Evolutionary conservation across 2,329 filamentous ascomycete genomes (phyloP).

Genomic region (Monosporascus ibericus): DNA sequence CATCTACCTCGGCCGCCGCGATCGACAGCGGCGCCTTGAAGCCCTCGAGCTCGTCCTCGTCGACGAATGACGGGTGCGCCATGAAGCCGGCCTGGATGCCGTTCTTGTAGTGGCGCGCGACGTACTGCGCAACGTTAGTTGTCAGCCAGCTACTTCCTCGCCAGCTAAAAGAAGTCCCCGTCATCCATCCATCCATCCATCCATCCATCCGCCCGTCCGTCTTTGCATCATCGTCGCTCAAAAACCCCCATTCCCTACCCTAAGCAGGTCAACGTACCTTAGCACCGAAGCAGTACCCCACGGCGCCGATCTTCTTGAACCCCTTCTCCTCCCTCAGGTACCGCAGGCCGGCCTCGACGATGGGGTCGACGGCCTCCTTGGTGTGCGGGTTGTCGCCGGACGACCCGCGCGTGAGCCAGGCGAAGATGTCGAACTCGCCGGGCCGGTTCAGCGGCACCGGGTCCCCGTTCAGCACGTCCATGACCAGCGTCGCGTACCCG

Average conservation of each 20-base stretch:
- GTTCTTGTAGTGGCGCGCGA: constrained; percentile 57
- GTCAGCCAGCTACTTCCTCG: background rate
- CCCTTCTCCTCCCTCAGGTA: constrained; percentile 50
- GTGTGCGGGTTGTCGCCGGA: constrained; percentile 46
- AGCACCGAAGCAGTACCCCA: constrained; percentile 72
- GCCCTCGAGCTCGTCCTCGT: constrained; percentile 56
- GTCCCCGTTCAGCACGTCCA: constrained; percentile 67
- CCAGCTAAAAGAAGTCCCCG: background rate
- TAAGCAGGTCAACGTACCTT: constrained; percentile 40
- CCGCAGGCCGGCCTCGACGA: constrained; percentile 47
- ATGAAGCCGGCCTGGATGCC: constrained; percentile 65
- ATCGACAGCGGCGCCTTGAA: constrained; percentile 66
- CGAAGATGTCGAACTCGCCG: constrained; percentile 33
- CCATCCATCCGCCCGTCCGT: no score
- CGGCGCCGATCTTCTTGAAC: constrained; percentile 54
- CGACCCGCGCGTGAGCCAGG: constrained; percentile 38
- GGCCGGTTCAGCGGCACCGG: constrained; percentile 47
- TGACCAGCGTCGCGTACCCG: constrained; percentile 63
- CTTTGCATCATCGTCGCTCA: no score
- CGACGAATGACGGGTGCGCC: constrained; percentile 73
- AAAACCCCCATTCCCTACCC: no score
- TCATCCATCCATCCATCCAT: no score
- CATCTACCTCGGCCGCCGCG: constrained; percentile 57
- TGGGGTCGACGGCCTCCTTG: constrained; percentile 35
- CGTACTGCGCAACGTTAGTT: constrained; percentile 42